Evolutionary conservation across 306 rosid species (phyloP), one percentile per base, ranked within the genome.

Genomic region (Sesbania bispinosa): DNA sequence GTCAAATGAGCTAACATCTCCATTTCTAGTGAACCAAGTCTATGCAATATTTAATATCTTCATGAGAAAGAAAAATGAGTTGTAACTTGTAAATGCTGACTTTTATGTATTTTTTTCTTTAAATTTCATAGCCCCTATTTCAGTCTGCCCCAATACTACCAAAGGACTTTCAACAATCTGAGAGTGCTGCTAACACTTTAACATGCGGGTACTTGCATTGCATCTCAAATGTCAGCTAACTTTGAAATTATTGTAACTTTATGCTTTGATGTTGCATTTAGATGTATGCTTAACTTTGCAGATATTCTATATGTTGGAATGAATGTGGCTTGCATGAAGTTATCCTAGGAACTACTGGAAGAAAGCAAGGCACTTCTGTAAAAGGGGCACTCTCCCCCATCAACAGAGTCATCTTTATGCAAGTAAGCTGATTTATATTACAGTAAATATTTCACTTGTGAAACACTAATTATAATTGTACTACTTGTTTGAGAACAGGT

Each of bases 121-220:
- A n/a, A 21, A 55, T 67, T 55, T 72, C 53, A 19, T 79, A 91
- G 99, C 95, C 96, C 5, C 66, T 67, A 67, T 76, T 90, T 33
- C 86, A 52, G 18, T 75, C 79, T 47, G 95, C 96, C 51, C 85
- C 96, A 39, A 55, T 80, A 67, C 96, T 91, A 1, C 88, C 90
- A 0, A 83, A 84, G 81, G 97, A 87, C 62, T 91, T 94, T 79
- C 96, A 86, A 76, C 97, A 90, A 74, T 77, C 80, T 3, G 93
- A 86, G 79, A 81, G 87, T 58, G 83, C 97, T 76, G 84, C 85
- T 11, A 50, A 76, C 78, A 89, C 94, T 55, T 76, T 89, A 69
- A 94, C 99, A 83, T 94, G 99, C 88, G 93, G 99, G 97, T 91
- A 89, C 21, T 15, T 73, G 15, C n/a, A n/a, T n/a, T n/a, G n/a